These are phyloP conservation scores for Yamadazyma scolyti DNA, from an alignment of 805 yeast species.

Conservation along the genomic window DNA sequence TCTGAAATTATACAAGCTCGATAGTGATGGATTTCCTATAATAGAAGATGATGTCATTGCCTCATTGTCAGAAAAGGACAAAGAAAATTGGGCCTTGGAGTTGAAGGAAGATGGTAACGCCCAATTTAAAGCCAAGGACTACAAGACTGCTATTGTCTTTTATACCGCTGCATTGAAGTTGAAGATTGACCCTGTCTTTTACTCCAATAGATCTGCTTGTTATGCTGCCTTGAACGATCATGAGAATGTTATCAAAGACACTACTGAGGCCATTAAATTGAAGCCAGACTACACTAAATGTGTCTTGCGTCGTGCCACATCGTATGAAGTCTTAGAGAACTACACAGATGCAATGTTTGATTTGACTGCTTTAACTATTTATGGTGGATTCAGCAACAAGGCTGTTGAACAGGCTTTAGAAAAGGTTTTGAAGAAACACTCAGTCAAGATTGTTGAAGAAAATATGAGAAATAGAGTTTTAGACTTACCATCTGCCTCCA, in stretches of 20 bases:
- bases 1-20: slow-evolving; percentile 46
- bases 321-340: slow-evolving; percentile 76
- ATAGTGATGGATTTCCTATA: slow-evolving; percentile 54
- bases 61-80: slow-evolving; percentile 46
- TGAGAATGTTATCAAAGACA: slow-evolving; percentile 83
- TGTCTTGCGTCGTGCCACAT: slow-evolving; percentile 86
- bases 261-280: slow-evolving; percentile 78
- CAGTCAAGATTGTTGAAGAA: slow-evolving; percentile 67
- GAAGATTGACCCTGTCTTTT: slow-evolving; percentile 82
- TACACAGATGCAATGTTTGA: slow-evolving; percentile 88
- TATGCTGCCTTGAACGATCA: slow-evolving; percentile 76
- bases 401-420: slow-evolving; percentile 79
- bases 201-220: slow-evolving; percentile 96
- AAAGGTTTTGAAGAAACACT: slow-evolving; percentile 76
- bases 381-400: slow-evolving; percentile 78
- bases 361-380: slow-evolving; percentile 81
- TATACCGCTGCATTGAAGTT: slow-evolving; percentile 76
- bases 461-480: slow-evolving; percentile 48
- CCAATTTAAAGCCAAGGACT: slow-evolving; percentile 66
- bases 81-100: slow-evolving; percentile 62
- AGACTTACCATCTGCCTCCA: slow-evolving; percentile 76
- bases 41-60: slow-evolving; percentile 45
- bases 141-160: slow-evolving; percentile 70
- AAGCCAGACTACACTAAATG: slow-evolving; percentile 93
- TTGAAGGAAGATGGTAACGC: slow-evolving; percentile 89